These are phyloP conservation scores for Candida ascalaphidarum DNA, from an alignment of 805 yeast genomes.

Conservation along the genomic window DNA sequence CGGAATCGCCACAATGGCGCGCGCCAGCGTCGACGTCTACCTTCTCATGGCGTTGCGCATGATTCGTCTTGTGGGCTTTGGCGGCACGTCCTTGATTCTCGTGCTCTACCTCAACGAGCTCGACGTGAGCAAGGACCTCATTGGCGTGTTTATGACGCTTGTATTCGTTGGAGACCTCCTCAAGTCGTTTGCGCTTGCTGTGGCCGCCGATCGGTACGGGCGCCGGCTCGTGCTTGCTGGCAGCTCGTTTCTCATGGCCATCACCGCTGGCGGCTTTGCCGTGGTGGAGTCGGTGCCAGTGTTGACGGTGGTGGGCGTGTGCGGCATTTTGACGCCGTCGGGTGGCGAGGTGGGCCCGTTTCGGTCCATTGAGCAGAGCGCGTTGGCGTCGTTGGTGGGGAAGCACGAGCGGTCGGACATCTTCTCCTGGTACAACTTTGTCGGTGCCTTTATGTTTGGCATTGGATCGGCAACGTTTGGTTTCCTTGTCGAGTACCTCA, in stretches of 20 bases:
- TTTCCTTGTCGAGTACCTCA: constrained; percentile 8
- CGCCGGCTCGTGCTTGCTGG: constrained; percentile 29
- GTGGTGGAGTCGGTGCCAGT: constrained; percentile 20
- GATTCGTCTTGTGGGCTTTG: constrained; percentile 27
- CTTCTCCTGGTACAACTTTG: constrained; percentile 50
- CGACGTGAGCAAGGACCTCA: constrained; percentile 31
- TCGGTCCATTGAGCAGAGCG: constrained; percentile 46
- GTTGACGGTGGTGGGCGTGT: constrained; percentile 28
- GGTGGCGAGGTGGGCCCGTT: constrained; percentile 56
- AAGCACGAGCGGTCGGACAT: constrained; percentile 39
- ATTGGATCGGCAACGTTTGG: constrained; percentile 39
- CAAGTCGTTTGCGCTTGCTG: constrained; percentile 36
- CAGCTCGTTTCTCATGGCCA: constrained; percentile 33
- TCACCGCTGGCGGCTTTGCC: constrained; percentile 35
- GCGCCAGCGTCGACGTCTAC: constrained; percentile 23
- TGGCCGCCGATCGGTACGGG: constrained; percentile 41
- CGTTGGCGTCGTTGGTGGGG: constrained; percentile 39
- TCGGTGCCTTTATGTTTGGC: constrained; percentile 41
- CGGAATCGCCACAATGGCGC: constrained; percentile 22
- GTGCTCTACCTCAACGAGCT: constrained; percentile 36
- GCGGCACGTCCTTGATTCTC: constrained; percentile 30
- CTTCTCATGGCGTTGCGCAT: constrained; percentile 22
- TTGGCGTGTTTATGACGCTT: constrained; percentile 41
- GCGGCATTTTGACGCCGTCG: constrained; percentile 50
- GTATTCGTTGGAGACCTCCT: constrained; percentile 45